A percentile compares a stretch with the other conserved stretches of the same genome.
Conservation (phyloP, 805 yeast species). For the Nakazawaea peltata region DNA sequence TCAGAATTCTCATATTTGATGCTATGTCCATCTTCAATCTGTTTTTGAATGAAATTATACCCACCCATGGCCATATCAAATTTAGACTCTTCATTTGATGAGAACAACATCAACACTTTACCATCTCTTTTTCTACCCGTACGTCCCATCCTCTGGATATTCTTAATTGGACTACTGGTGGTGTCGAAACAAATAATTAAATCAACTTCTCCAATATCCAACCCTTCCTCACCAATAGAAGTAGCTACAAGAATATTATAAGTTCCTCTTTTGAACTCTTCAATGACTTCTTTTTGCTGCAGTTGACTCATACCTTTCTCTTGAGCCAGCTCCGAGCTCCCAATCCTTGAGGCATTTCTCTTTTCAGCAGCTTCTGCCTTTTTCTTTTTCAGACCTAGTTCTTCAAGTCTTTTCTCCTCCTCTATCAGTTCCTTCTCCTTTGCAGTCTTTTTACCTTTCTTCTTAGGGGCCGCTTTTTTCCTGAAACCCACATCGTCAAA, state of each 20-base stretch:
- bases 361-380: slow-evolving; percentile 12
- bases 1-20: slow-evolving; percentile 41
- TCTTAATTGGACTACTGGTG: slow-evolving; percentile 87
- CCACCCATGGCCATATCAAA: slow-evolving; percentile 81
- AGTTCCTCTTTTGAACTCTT: slow-evolving; percentile 62
- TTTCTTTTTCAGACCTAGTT: slow-evolving; percentile 17
- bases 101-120: slow-evolving; percentile 61
- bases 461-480: slow-evolving; percentile 34
- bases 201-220: slow-evolving; percentile 98
- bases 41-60: slow-evolving; percentile 68
- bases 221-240: slow-evolving; percentile 96
- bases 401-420: slow-evolving; percentile 20
- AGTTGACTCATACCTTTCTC: slow-evolving; percentile 86
- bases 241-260: slow-evolving; percentile 88
- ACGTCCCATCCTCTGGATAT: slow-evolving; percentile 94
- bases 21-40: slow-evolving; percentile 42
- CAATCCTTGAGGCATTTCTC: slow-evolving; percentile 25
- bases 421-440: slow-evolving; percentile 22
- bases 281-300: slow-evolving; percentile 71
- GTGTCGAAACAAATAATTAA: slow-evolving; percentile 89
- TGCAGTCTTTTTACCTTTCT: slow-evolving; percentile 30
- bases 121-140: slow-evolving; percentile 96
- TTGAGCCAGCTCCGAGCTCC: slow-evolving; percentile 72
- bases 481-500: slow-evolving; percentile 50
- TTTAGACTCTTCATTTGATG: slow-evolving; percentile 70